Percentiles rank a stretch among this genome's conserved stretches.
These are phyloP conservation scores for Hexamita inflata DNA, from an alignment of 208 protist species.

Conservation along the genomic window DNA sequence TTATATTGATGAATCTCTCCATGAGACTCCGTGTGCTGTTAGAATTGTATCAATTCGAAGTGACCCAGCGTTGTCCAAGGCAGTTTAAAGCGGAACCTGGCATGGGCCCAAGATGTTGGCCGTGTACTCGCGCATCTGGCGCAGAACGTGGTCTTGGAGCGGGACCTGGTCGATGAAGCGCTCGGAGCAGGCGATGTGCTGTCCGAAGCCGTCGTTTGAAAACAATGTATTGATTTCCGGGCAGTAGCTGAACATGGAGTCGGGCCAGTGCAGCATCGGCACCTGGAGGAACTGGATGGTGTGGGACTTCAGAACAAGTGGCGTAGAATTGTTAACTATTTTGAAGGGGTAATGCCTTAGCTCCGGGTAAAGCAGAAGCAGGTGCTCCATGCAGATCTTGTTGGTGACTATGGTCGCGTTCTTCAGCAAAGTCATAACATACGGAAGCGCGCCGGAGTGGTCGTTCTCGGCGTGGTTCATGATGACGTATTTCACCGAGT, in stretches of 20 bases:
- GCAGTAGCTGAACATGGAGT: background rate
- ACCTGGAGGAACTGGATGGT: background rate
- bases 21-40: background rate
- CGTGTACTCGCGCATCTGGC: background rate
- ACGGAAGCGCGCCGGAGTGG: background rate
- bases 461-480: constrained; percentile 13
- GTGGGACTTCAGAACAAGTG: background rate
- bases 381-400: constrained; percentile 18
- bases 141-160: background rate
- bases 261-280: background rate
- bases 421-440: background rate
- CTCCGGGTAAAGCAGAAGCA: background rate
- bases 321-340: background rate
- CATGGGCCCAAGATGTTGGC: background rate
- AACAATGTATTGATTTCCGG: background rate
- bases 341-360: background rate
- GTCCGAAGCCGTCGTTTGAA: background rate
- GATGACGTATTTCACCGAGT: constrained; percentile 9
- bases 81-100: background rate
- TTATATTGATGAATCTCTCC: background rate
- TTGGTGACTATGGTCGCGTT: constrained; percentile 4
- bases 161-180: background rate
- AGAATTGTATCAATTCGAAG: background rate
- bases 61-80: background rate
- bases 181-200: background rate